Base-by-base conservation (phyloP, 2,329 filamentous ascomycete species). In the Davidsoniella virescens region DNA sequence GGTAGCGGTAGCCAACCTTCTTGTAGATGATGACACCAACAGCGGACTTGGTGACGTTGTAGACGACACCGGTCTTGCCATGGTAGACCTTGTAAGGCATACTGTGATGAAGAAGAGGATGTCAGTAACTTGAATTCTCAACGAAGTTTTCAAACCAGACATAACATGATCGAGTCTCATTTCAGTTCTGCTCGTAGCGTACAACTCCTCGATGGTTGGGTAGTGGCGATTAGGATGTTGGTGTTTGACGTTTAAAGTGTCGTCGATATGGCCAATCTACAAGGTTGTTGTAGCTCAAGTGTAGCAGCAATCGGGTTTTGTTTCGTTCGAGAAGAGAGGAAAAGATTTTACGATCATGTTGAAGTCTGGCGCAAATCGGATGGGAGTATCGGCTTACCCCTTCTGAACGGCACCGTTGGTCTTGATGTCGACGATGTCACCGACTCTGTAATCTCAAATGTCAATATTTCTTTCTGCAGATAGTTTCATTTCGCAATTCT, bases 51-150 rank as follows among this genome's bases (percentile, higher is more conserved):
- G 90, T 92, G 64, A 98, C 92, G 78, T 98, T 98, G 85, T 94
- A 94, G 73, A 94, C 75, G 64, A 94, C 85, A 67, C 87, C 87
- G 58, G 88, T 94, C 85, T 96, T 96, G 67, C 90, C 92, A 80
- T 96, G 88, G 83, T 94, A 95, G 74, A 94, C 84, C 80, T 95
- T 95, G 83, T 88, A 87, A 64, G 90, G 88, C 87, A 94, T 92
- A 77, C 87, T 87, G 64, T 68, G 61, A 53, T 42, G 25, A 39
- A 33, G 29, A 33, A 33, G 12, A 33, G 12, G 10, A 33, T 9
- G 29, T 33, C 29, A 33, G 29, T 33, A 33, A 33, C 8, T 33
- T 33, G 29, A 33, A 8, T 23, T 33, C 6, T 33, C 29, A 33
- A 33, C 12, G 2, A 33, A 33, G 5, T 9, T 7, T 33, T 33